These are phyloP conservation scores for Rhynchosporium agropyri DNA, from an alignment of 2,329 filamentous ascomycete species.

Conservation along the genomic window DNA sequence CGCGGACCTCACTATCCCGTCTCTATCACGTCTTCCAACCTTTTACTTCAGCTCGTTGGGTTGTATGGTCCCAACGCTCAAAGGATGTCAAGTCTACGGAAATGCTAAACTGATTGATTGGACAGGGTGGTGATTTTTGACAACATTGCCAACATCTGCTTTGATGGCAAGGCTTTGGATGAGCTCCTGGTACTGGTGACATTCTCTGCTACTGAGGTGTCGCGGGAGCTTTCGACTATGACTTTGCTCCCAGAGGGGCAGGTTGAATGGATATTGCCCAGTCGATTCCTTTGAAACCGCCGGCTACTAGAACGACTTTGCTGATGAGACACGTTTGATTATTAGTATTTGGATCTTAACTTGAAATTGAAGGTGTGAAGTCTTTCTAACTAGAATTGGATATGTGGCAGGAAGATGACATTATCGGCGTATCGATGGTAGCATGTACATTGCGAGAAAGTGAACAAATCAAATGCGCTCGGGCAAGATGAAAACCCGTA, in stretches of 20 bases:
- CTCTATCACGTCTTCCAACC: conserved; percentile 44
- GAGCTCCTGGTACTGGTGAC: conserved; percentile 53
- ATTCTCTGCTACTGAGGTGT: conserved; percentile 50
- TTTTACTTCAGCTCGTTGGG: conserved; percentile 53
- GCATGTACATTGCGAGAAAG: neutral
- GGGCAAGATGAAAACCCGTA: neutral
- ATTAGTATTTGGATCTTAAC: no score
- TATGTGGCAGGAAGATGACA: neutral
- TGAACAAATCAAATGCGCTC: neutral
- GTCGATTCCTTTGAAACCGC: conserved; percentile 61
- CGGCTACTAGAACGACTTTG: conserved; percentile 42
- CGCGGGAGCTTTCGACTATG: conserved; percentile 59
- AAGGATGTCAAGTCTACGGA: conserved; percentile 63
- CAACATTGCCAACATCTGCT: conserved; percentile 54
- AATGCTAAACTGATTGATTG: conserved; percentile 50
- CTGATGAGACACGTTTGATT: conserved; percentile 29
- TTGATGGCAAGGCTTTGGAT: conserved; percentile 55
- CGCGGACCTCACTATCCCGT: neutral
- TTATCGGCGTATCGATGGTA: no score
- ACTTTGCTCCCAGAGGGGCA: conserved; percentile 58
- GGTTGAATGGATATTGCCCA: conserved; percentile 60
- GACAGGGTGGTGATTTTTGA: conserved; percentile 53
- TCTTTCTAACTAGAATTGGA: neutral
- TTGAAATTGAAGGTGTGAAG: neutral
- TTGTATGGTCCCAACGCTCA: conserved; percentile 56